phyloP scores from a whole-genome alignment of 768 basidiomycete species.

The Saitozyma sp. region DNA sequence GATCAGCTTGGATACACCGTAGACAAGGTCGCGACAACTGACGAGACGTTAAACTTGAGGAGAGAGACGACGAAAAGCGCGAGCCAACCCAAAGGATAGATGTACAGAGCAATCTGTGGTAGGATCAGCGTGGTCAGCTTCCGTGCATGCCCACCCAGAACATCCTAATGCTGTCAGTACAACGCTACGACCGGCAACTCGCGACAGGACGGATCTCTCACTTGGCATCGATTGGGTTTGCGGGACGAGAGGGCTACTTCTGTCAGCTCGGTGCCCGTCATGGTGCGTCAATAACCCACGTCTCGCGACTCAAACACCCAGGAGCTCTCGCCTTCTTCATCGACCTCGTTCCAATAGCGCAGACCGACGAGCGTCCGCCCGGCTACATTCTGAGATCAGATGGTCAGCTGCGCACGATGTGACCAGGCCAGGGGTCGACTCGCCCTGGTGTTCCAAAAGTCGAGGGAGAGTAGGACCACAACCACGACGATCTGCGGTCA shows the following conservation, averaged over 20 bases:
- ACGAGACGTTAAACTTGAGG: conserved; percentile 85
- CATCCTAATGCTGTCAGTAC: conserved; percentile 62
- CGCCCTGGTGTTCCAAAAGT: conserved; percentile 97
- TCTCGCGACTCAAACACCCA: conserved; percentile 99
- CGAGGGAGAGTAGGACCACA: conserved; percentile 89
- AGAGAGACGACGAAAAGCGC: conserved; percentile 83
- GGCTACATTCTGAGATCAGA: conserved; percentile 73
- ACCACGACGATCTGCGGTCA: conserved; percentile 74
- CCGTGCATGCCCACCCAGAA: conserved; percentile 69
- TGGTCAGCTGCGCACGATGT: neutral
- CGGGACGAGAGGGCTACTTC: conserved; percentile 75
- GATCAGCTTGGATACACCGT: neutral
- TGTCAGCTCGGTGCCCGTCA: neutral
- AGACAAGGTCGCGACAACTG: conserved; percentile 49
- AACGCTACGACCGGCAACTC: neutral
- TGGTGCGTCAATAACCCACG: conserved; percentile 58
- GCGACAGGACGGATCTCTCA: conserved; percentile 52
- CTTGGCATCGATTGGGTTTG: conserved; percentile 85
- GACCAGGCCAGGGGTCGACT: conserved; percentile 33
- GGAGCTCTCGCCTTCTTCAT: conserved; percentile 90
- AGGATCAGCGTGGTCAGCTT: conserved; percentile 30
- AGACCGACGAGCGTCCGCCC: conserved; percentile 91
- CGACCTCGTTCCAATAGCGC: conserved; percentile 98
- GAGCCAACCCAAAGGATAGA: conserved; percentile 84
- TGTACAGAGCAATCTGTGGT: conserved; percentile 76